Evolutionary conservation across 495 filamentous ascomycete species (phyloP), one percentile per base, ranked within the genome.

Genomic region (Chlorociboria aeruginascens): DNA sequence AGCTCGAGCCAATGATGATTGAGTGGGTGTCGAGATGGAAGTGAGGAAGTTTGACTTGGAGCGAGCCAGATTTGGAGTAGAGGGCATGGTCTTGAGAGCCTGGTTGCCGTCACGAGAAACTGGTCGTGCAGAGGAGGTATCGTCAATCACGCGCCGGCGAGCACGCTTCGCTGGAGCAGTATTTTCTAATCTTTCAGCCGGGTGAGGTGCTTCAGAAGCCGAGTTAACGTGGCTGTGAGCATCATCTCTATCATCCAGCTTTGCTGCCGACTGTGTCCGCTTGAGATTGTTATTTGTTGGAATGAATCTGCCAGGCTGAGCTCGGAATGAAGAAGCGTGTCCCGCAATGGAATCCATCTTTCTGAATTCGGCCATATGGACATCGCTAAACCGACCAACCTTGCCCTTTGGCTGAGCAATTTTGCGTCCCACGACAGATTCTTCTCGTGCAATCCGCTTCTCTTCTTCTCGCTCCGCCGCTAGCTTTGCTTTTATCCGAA

Each of bases 311-410:
- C 66, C 73, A 6, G 73, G 69, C 25, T 77, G 70, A 13, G 78
- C 76, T 32, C 89, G 74, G 70, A 85, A 88, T 12, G 79, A 72
- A 6, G 89, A 92, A 3, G 86, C 67, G 66, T 96, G 89, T 46
- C 78, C 79, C 17, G 76, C 85, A 62, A 96, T 96, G 9, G 87
- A 94, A 56, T 94, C 87, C 89, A 96, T 94, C 71, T 92, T 96
- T 65, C 83, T 86, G 69, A 96, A 96, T 58, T 89, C 73, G 42
- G 79, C 76, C 77, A 84, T 84, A 60, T 96, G 89, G 42, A 74
- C 77, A 47, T 85, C 78, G 56, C 85, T 93, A 66, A 80, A 96
- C 4, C 89, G 74, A 33, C 78, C 67, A 40, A 74, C 70, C 61
- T 82, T 90, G 43, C 86, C 82, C 64, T 82, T 92, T 14, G 89